phyloP scores from a whole-genome alignment of 1,284 basidiomycete genomes.

The Puccinia horiana region DNA sequence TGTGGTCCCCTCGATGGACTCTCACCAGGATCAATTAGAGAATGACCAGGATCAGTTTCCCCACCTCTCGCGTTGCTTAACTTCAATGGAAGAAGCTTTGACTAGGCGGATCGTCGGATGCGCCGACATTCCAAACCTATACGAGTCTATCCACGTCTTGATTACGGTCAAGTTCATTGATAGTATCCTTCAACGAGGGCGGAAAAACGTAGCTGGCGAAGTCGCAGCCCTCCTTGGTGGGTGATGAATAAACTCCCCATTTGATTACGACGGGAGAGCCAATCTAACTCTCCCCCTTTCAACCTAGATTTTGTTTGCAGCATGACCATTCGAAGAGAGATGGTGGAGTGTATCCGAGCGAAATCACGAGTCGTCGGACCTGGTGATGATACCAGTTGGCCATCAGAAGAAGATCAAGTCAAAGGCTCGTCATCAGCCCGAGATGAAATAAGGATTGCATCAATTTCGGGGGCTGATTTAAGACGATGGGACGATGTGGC shows the following conservation, averaged over 20 bases:
- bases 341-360: slow-evolving; percentile 59
- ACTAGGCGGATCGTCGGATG: slow-evolving; percentile 35
- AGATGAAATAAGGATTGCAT: slow-evolving; percentile 8
- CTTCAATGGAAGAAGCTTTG: slow-evolving; percentile 31
- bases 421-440: slow-evolving; percentile 51
- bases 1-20: slow-evolving; percentile 25
- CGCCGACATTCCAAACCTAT: slow-evolving; percentile 31
- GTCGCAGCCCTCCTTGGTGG: slow-evolving; percentile 45
- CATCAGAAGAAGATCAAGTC: slow-evolving; percentile 58
- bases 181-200: slow-evolving; percentile 26
- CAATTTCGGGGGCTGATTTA: background rate
- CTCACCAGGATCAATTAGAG: background rate
- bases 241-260: background rate
- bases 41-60: slow-evolving; percentile 31
- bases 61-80: slow-evolving; percentile 36
- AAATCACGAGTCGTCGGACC: slow-evolving; percentile 64
- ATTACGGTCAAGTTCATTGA: slow-evolving; percentile 43
- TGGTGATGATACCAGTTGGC: slow-evolving; percentile 56
- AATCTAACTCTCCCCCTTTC: background rate
- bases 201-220: slow-evolving; percentile 42
- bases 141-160: slow-evolving; percentile 36
- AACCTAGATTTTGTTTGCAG: slow-evolving; percentile 67
- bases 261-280: background rate
- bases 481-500: slow-evolving; percentile 23
- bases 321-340: slow-evolving; percentile 75